Conservation (phyloP, 225 moss, liverwort and hornwort species). For the Pleurozium schreberi region DNA sequence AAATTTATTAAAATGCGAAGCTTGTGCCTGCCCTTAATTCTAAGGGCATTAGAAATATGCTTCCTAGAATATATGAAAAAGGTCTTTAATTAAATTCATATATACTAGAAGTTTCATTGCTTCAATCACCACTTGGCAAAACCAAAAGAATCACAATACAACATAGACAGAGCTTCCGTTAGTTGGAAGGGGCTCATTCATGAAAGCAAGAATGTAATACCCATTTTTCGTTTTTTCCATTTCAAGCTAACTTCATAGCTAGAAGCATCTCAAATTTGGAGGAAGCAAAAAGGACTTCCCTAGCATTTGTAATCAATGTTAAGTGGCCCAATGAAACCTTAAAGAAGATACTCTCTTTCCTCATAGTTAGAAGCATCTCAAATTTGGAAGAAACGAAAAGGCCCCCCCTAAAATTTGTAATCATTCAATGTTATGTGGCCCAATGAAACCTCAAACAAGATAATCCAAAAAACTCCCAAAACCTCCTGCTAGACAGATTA, state of each 20-base stretch:
- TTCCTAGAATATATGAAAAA: background rate
- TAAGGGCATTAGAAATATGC: no score
- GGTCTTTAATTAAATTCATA: no score
- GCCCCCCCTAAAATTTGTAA: no score
- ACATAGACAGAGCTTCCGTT: no score
- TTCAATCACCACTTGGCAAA: background rate
- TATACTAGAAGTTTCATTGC: background rate
- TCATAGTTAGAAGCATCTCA: no score
- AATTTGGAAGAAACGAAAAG: no score
- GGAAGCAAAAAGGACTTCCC: fast-evolving
- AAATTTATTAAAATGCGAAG: background rate
- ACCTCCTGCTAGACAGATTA: no score
- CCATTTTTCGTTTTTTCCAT: no score
- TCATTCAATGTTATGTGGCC: no score
- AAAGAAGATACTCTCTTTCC: background rate
- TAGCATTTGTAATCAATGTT: background rate
- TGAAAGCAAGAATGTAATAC: background rate
- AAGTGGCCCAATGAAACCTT: background rate
- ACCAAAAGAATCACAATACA: fast-evolving
- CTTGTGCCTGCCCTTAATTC: background rate
- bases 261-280: background rate
- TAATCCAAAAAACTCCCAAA: no score
- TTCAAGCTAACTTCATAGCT: background rate
- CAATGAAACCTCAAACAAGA: no score
- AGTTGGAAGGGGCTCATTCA: background rate